Base-by-base conservation (phyloP, 805 yeast species). In the Nakazawaea ambrosiae region DNA sequence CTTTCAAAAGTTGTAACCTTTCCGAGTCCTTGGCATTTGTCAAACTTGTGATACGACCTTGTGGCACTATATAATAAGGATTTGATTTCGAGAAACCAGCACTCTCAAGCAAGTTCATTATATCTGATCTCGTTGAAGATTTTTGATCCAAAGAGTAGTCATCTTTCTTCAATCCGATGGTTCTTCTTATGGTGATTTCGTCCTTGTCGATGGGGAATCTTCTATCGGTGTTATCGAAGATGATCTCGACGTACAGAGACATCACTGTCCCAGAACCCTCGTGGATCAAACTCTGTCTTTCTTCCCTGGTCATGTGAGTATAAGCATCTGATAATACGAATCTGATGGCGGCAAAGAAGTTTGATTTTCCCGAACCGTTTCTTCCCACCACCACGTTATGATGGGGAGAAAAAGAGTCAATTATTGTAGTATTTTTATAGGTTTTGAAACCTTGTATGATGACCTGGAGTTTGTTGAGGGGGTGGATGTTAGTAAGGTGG, bases 31-130 rank as follows among this genome's bases (percentile, higher is more conserved):
- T 84, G 0, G 96, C 90, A 52, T 87, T 87, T 0, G 97, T 90
- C 42, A 92, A 66, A 0, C 84, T 70, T 1, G 96, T 82, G 49
- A 92, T 86, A 49, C 85, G 70, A 16, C 98, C 98, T 59, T 92
- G 98, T 1, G 98, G 97, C 4, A 92, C 97, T 48, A 92, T 90
- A 55, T 90, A 90, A 58, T 89, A 90, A 1, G 97, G 96, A 46
- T 88, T 89, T 5, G 87, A 77, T 43, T 83, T 71, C 0, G 95
- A 83, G 52, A 92, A 87, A 0, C 98, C 98, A 0, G 96, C 95
- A 50, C 85, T 80, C 55, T 90, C 97, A 26, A 89, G 65, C 45
- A 86, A 61, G 45, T 84, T 82, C 75, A 79, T 78, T 12, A 89
- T 70, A 53, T 88, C 97, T 2, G 82, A 68, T 49, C 88, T 73